Conservation (phyloP, 352 stramenopile species). For the Pythium inflatum region DNA sequence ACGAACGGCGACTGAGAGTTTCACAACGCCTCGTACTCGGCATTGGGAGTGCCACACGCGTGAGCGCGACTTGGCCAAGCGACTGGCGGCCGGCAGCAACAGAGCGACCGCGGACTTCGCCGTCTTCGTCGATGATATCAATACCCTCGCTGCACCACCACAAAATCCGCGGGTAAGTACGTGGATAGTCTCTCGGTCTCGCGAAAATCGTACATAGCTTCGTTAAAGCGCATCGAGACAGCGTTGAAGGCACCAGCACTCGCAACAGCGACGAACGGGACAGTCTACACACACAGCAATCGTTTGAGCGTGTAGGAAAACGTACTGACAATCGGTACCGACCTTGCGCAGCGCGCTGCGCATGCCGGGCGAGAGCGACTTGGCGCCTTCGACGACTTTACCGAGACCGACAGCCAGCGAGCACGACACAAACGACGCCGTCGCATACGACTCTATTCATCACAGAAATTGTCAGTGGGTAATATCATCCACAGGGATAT, state of each 20-base stretch:
- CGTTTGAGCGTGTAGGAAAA: background rate
- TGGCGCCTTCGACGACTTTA: constrained; percentile 76
- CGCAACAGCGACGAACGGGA: constrained; percentile 84
- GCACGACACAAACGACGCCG: constrained; percentile 79
- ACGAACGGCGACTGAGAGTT: background rate
- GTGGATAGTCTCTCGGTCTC: no score
- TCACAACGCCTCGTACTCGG: constrained; percentile 53
- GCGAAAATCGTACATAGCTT: constrained; percentile 84
- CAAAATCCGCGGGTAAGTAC: no score
- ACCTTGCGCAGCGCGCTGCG: constrained; percentile 73
- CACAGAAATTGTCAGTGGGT: no score
- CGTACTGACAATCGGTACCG: background rate
- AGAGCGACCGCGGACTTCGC: constrained; percentile 77
- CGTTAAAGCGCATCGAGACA: constrained; percentile 89
- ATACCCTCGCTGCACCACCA: constrained; percentile 79
- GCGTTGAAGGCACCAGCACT: constrained; percentile 85
- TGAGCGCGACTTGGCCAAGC: constrained; percentile 80
- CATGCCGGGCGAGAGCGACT: constrained; percentile 65
- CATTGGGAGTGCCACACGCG: constrained; percentile 76
- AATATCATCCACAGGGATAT: no score
- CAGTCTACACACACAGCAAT: constrained; percentile 46
- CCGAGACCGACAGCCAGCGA: constrained; percentile 75
- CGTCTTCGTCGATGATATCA: constrained; percentile 82
- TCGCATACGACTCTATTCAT: constrained; percentile 73
- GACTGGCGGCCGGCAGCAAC: constrained; percentile 79